Evolutionary conservation across 2,329 filamentous ascomycete species (phyloP), one percentile per base, ranked within the genome.

Genomic region (Nemania abortiva): DNA sequence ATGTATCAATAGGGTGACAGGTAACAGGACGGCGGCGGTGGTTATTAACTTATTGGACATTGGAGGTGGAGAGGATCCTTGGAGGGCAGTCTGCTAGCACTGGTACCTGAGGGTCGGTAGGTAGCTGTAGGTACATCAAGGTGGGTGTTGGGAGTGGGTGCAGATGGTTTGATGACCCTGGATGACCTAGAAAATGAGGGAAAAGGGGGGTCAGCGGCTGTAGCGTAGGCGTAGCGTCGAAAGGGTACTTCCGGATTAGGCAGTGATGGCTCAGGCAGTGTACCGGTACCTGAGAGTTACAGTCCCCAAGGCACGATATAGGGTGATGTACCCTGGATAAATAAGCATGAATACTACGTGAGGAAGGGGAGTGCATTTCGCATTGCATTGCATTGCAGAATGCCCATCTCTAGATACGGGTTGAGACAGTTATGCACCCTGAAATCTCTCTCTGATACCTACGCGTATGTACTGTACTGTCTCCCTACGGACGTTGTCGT

Each of bases 131-230:
- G 42, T 49, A 56, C 64, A 63, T 53, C 11, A 39, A 42, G 59
- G 64, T 67, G 64, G 64, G 59, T 53, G 67, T 50, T 27, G 24
- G 18, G n/a, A 59, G 24, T 67, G 64, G 63, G 29, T 67, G 63
- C 50, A 64, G 71, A 66, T 63, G 68, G 63, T n/a, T n/a, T n/a
- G n/a, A n/a, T n/a, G n/a, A n/a, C n/a, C n/a, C 71, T 69, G 66
- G 58, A 72, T 65, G 67, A 62, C 52, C 66, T 54, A 34, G 57
- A 42, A 63, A 55, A 65, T 63, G 50, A 68, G 49, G 59, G 68
- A 74, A 74, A 72, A 66, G 73, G 71, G 70, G 73, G 70, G 70
- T 72, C 71, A 73, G 70, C 70, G 71, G 72, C 72, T 69, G 66
- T 63, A 59, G 66, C 37, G n/a, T 50, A n/a, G 39, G 39, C 18